Percentiles rank a stretch among this genome's conserved stretches.
Evolutionary conservation across 1,284 basidiomycete genomes (phyloP).

Genomic region (Chalciporus piperatoides): DNA sequence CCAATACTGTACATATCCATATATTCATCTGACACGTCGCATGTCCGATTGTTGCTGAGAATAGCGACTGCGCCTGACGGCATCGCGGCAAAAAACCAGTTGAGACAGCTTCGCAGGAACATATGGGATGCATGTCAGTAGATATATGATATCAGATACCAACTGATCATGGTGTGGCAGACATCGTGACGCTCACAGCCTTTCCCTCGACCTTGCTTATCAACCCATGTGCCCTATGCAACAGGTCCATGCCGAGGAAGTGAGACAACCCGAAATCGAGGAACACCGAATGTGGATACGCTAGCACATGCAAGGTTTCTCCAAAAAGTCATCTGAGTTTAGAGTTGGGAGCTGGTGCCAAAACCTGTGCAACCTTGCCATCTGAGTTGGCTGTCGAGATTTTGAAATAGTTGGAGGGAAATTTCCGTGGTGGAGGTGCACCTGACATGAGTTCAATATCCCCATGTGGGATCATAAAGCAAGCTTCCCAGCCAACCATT

Average conservation of each 20-base stretch:
- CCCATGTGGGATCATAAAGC: conserved; percentile 14
- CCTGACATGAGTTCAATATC: conserved; percentile 13
- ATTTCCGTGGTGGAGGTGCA: conserved; percentile 16
- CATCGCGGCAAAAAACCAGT: neutral
- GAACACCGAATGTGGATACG: conserved; percentile 7
- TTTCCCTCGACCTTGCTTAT: neutral
- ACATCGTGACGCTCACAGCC: neutral
- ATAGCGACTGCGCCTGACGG: neutral
- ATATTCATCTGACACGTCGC: conserved; percentile 8
- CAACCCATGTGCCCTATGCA: neutral
- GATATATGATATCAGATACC: neutral
- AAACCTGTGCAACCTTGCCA: conserved; percentile 1
- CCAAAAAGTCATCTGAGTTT: conserved; percentile 15
- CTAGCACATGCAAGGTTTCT: conserved; percentile 12
- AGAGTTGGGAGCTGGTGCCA: conserved; percentile 2
- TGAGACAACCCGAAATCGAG: conserved; percentile 14
- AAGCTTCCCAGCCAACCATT: conserved; percentile 8
- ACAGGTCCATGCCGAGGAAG: conserved; percentile 26
- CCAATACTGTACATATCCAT: too few species aligned
- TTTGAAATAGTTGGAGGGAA: conserved; percentile 27
- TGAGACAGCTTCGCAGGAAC: neutral
- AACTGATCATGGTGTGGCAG: neutral
- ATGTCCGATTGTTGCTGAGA: neutral
- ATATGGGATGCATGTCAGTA: neutral
- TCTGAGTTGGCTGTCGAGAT: neutral